A percentile compares a stretch with the other conserved stretches of the same genome.
phyloP scores from a whole-genome alignment of 345 rosid genomes.

The Lumnitzera racemosa region DNA sequence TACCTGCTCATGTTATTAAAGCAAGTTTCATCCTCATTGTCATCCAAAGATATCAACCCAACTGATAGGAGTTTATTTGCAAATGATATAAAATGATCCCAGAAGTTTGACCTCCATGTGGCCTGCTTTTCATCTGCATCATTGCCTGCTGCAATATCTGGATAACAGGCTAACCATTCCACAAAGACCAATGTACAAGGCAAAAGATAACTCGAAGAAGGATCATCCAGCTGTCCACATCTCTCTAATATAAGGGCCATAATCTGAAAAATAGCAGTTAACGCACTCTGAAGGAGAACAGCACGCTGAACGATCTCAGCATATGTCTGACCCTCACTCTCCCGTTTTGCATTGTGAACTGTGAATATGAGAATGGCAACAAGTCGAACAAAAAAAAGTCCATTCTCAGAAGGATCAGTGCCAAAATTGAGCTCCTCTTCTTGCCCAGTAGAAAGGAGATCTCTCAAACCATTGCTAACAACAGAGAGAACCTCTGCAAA shows the following conservation, averaged over 20 bases:
- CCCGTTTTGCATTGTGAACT: constrained; percentile 62
- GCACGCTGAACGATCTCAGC: constrained; percentile 92
- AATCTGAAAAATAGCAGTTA: constrained; percentile 71
- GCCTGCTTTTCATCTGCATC: constrained; percentile 68
- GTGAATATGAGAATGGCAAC: constrained; percentile 69
- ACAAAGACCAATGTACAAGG: constrained; percentile 79
- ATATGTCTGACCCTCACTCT: constrained; percentile 74
- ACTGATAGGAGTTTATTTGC: constrained; percentile 55
- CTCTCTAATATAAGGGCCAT: constrained; percentile 55
- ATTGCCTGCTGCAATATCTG: constrained; percentile 58
- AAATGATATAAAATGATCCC: constrained; percentile 60
- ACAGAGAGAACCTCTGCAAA: constrained; percentile 64
- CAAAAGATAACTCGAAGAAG: constrained; percentile 64
- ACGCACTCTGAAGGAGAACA: constrained; percentile 73
- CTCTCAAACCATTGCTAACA: constrained; percentile 52
- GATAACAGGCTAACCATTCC: constrained; percentile 92
- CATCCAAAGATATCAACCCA: constrained; percentile 46
- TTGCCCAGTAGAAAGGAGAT: constrained; percentile 60
- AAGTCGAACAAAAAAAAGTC: constrained; percentile 60
- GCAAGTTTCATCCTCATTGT: constrained; percentile 71
- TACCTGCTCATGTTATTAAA: constrained; percentile 81
- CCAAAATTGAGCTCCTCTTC: constrained; percentile 66
- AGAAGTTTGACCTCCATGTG: constrained; percentile 50
- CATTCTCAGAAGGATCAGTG: constrained; percentile 53
- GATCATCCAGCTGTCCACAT: constrained; percentile 58